Conservation (phyloP, 2,329 filamentous ascomycete genomes). For the Ascocoryne sarcoides region DNA sequence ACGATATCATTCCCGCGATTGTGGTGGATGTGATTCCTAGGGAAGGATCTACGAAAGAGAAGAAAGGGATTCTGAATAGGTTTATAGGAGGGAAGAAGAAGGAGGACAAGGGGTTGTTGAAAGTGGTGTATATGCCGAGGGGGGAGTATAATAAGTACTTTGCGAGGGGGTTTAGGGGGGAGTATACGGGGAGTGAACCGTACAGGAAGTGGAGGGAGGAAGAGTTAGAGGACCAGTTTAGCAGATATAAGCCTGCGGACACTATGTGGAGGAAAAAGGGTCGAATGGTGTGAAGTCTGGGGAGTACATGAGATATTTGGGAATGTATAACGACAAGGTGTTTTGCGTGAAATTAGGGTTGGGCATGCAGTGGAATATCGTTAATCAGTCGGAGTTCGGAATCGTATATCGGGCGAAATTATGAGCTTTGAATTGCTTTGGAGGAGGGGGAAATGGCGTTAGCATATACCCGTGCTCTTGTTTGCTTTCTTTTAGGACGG, state of each 20-base stretch:
- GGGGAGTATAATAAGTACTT: conserved; percentile 25
- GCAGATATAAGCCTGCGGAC: conserved; percentile 18
- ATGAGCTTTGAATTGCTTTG: too few relatives aligned
- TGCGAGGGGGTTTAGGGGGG: conserved; percentile 21
- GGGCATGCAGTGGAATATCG: too few relatives aligned
- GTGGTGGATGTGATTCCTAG: conserved; percentile 8
- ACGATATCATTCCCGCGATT: conserved; percentile 1
- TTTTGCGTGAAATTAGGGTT: too few relatives aligned
- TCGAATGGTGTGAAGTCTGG: too few relatives aligned
- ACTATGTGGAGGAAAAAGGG: too few relatives aligned
- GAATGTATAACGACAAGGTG: too few relatives aligned
- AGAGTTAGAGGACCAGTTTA: conserved; percentile 23
- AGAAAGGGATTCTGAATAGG: conserved; percentile 2
- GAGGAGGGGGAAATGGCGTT: too few relatives aligned
- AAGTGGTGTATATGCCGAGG: conserved; percentile 27
- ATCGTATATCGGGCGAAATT: too few relatives aligned
- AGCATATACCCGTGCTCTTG: too few relatives aligned
- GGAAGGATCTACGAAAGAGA: background rate
- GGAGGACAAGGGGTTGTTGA: conserved; percentile 16
- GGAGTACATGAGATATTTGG: too few relatives aligned
- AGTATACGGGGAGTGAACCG: conserved; percentile 25
- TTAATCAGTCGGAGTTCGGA: too few relatives aligned
- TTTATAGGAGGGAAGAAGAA: conserved; percentile 5
- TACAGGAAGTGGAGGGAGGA: conserved; percentile 24
- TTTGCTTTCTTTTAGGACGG: too few relatives aligned